Base-by-base conservation (phyloP, 768 basidiomycete genomes). In the Macrolepiota dolichaula region DNA sequence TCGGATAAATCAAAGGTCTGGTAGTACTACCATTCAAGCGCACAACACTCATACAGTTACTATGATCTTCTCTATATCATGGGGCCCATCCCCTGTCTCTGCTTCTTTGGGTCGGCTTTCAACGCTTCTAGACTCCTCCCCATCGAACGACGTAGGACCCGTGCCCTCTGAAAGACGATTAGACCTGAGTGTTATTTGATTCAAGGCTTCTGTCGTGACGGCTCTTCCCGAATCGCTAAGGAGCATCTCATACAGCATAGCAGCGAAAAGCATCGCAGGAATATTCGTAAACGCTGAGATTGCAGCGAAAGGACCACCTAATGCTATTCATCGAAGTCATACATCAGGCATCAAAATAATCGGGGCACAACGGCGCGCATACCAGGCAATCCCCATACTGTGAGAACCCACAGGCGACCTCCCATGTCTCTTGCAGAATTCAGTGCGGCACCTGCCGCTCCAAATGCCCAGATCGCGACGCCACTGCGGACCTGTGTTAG, bases 381-480 rank as follows among this genome's bases (percentile, higher is more conserved):
- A 47, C 55, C 55, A 47, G 55, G 42, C 3, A 36, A 22, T 3
- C 55, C 35, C 46, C 55, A 57, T 9, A 57, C 25, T 11, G 55
- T 47, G 32, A 57, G 22, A 47, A 32, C 55, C 55, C 55, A 57
- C 44, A 55, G 44, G 27, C 55, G 46, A 32, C 29, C 22, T 4
- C 55, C 55, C 3, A 49, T 35, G 19, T 57, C 55, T n/a, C 55
- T 57, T 11, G 46, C 44, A 4, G 55, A 57, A 57, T 57, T 57
- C 29, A 57, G 9, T n/a, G 55, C 46, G 4, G 35, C 55, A 9
- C 46, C 55, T 35, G 46, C 55, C 6, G 55, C 29, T 25, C 55
- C 55, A 35, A 37, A 49, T 4, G 44, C 55, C 55, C 55, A 57
- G 22, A 57, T 49, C 19, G 55, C 25, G 17, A 57, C 32, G 22